Conservation (phyloP, 345 rosid species). For the Anastatica hierochuntica region DNA sequence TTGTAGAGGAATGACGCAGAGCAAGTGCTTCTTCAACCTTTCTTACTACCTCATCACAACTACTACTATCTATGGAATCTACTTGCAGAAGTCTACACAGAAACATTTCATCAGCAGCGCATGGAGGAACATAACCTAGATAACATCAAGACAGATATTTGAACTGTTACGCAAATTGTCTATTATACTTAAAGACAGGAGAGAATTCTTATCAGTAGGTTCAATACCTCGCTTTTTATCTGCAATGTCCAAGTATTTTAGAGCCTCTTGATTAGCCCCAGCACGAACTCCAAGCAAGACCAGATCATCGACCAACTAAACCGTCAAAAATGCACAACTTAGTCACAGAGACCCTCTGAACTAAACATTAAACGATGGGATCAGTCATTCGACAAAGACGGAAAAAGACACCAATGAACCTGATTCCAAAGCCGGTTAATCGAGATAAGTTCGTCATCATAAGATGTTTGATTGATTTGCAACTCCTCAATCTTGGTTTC, state of each 20-base stretch:
- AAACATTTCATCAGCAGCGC: constrained; percentile 65
- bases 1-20: constrained; percentile 49
- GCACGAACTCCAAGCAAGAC: constrained; percentile 61
- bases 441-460: constrained; percentile 50
- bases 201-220: constrained; percentile 3
- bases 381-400: not conserved
- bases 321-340: constrained; percentile 6
- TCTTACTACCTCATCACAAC: constrained; percentile 33
- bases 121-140: constrained; percentile 61
- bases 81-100: constrained; percentile 65
- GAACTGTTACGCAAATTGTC: not conserved
- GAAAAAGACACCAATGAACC: constrained; percentile 5
- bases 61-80: constrained; percentile 40
- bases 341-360: not conserved
- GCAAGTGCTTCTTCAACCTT: constrained; percentile 57
- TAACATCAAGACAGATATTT: not conserved
- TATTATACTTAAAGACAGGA: not conserved
- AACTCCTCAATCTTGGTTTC: constrained; percentile 47
- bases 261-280: constrained; percentile 43
- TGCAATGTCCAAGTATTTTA: constrained; percentile 36
- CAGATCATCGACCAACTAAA: constrained; percentile 80
- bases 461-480: constrained; percentile 46
- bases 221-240: constrained; percentile 49
- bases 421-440: constrained; percentile 70
- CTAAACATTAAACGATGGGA: not conserved